Percentiles rank a stretch among this genome's conserved stretches.
Conservation (phyloP, 1,284 basidiomycete species). For the Mycena citricolor region DNA sequence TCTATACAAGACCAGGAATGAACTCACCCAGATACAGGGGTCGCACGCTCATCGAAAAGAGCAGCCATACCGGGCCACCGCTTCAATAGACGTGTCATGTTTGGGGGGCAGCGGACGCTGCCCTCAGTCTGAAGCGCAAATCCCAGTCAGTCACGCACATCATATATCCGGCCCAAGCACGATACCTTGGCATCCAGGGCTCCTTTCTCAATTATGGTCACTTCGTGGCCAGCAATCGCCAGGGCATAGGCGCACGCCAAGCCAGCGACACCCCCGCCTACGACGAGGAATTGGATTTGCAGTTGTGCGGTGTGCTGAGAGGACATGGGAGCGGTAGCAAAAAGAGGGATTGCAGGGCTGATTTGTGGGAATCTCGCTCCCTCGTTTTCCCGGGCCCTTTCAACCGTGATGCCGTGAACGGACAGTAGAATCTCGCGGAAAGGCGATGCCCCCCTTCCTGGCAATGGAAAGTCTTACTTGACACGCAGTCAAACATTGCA, state of each 20-base stretch:
- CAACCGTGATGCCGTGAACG: too few species aligned
- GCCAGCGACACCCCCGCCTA: constrained; percentile 2
- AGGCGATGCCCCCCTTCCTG: too few species aligned
- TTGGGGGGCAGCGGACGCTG: constrained; percentile 13
- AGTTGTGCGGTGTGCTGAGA: neutral
- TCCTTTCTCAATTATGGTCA: neutral
- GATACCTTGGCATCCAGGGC: neutral
- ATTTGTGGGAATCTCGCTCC: neutral
- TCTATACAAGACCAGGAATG: neutral
- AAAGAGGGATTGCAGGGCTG: neutral
- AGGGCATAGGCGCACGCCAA: constrained; percentile 3
- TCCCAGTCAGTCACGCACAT: too few species aligned
- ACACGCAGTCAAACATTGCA: too few species aligned
- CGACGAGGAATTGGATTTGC: constrained; percentile 1
- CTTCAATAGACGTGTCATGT: constrained; percentile 15
- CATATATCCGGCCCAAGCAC: too few species aligned
- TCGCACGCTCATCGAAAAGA: neutral
- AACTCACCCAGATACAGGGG: constrained; percentile 10
- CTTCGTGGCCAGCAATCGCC: constrained; percentile 1
- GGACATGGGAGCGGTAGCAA: neutral
- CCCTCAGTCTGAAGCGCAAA: constrained; percentile 12
- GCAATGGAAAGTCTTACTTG: too few species aligned
- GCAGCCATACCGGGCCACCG: constrained; percentile 12
- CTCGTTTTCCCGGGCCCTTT: neutral
- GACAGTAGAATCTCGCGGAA: too few species aligned